Conservation (phyloP, 495 filamentous ascomycete species). For the Neurospora sp. region DNA sequence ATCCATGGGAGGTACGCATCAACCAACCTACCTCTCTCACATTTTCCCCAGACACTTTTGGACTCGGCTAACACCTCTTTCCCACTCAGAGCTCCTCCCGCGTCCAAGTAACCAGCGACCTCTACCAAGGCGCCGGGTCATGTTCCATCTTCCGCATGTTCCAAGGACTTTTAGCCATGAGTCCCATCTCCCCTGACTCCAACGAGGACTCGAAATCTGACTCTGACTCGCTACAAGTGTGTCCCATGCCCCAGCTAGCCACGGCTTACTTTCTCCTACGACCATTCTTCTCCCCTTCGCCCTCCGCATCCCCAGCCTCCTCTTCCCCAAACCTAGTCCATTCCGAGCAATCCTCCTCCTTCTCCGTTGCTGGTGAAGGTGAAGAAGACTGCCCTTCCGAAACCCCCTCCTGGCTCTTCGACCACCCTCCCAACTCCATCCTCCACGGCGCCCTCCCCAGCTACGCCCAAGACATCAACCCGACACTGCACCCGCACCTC, state of each 20-base stretch:
- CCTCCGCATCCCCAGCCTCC: background rate
- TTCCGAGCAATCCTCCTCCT: background rate
- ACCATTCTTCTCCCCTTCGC: conserved; percentile 63
- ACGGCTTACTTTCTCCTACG: conserved; percentile 79
- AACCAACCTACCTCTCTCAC: background rate
- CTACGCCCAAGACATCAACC: conserved; percentile 61
- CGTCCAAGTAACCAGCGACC: conserved; percentile 56
- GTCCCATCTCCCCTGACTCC: conserved; percentile 50
- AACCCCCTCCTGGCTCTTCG: conserved; percentile 21
- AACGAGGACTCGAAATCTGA: conserved; percentile 22
- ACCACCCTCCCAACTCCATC: conserved; percentile 33
- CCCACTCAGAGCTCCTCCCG: conserved; percentile 44
- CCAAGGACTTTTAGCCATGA: conserved; percentile 74
- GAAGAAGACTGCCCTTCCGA: conserved; percentile 11
- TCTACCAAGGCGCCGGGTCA: conserved; percentile 73
- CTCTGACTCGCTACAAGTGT: conserved; percentile 51
- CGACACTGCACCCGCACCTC: conserved; percentile 65
- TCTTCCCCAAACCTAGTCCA: background rate
- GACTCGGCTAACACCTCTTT: background rate
- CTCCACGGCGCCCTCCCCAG: conserved; percentile 74
- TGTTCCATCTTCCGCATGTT: conserved; percentile 84
- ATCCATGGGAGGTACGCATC: conserved; percentile 56
- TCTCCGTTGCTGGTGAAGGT: background rate
- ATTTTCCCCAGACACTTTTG: background rate
- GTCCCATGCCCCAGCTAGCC: conserved; percentile 62